Conservation (phyloP, 1,139 yeast genomes). For the Sugiyamaella grinbergsii region DNA sequence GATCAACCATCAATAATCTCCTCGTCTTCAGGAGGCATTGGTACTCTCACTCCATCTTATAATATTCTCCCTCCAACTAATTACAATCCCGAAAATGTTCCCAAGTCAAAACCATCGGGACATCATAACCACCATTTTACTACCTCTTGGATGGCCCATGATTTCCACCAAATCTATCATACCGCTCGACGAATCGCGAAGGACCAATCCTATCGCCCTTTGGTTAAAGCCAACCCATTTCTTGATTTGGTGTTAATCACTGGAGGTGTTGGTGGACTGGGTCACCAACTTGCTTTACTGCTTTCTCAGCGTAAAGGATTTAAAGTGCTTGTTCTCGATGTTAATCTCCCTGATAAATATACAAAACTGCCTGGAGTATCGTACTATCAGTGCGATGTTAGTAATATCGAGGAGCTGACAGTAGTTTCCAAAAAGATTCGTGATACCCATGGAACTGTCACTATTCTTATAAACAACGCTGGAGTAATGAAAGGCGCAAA, state of each 20-base stretch:
- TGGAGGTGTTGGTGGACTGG: constrained; percentile 81
- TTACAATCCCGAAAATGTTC: background rate
- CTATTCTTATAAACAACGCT: constrained; percentile 79
- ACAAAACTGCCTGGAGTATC: constrained; percentile 48
- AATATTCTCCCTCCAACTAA: constrained; percentile 4
- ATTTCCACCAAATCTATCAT: constrained; percentile 6
- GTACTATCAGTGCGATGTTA: constrained; percentile 70
- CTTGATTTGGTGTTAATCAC: constrained; percentile 66
- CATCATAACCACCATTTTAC: constrained; percentile 12
- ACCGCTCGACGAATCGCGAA: background rate
- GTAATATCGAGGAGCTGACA: constrained; percentile 42
- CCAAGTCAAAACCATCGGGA: background rate
- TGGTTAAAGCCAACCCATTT: constrained; percentile 18
- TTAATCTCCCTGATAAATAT: constrained; percentile 48
- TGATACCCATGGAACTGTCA: constrained; percentile 55
- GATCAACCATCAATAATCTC: constrained; percentile 5
- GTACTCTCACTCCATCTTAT: constrained; percentile 2
- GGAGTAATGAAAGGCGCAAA: constrained; percentile 61
- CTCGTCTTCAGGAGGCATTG: constrained; percentile 7
- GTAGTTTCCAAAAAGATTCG: constrained; percentile 41
- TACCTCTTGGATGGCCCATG: constrained; percentile 4
- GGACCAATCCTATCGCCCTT: constrained; percentile 12
- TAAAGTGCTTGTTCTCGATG: constrained; percentile 65
- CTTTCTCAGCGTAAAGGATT: constrained; percentile 46
- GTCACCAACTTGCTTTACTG: constrained; percentile 57